Base-by-base conservation (phyloP, 257 asterid genomes). In the Nicotiana paniculata region DNA sequence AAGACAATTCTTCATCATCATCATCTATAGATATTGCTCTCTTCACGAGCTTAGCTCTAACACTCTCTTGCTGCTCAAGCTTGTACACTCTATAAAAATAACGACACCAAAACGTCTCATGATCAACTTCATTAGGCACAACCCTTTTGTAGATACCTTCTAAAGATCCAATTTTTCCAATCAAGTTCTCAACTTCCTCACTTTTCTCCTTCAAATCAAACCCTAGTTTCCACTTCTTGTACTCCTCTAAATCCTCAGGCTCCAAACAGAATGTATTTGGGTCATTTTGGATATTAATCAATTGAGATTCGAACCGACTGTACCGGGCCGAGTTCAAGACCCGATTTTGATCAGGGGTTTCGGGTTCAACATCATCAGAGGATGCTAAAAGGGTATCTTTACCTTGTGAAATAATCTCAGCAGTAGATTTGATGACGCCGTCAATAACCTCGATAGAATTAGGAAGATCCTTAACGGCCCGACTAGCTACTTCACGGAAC, bases 381-480 rank as follows among this genome's bases (percentile, higher is more conserved):
- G 80, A 83, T 16, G 86, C 81, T 59, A 80, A 46, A 11, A 82
- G 84, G 5, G 91, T 3, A 58, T 95, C 97, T 66, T 88, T 89
- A 6, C 90, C 89, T 9, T 86, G 92, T 4, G 96, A 84, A 69
- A 95, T 93, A 59, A 95, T 92, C 67, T 88, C 98, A 2, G 92
- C 95, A 57, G 97, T 93, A 30, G 99, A 92, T 84, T 92, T 93
- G 82, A 93, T 79, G 33, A 92, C 92, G 3, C 92, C 93, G 12
- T 90, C 91, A 16, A 89, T 76, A 13, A 93, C 95, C 86, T 94
- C 98, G 81, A 95, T 82, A 77, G 98, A 91, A n/a, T 97, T 90
- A n/a, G 99, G 99, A 63, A 95, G 93, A 59, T 93, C 98, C 89
- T 91, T 92, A 85, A 92, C 98, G 53, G 98, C 98, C n/a, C 95